These are phyloP conservation scores for Dipteronia sinensis DNA, from an alignment of 345 rosid genomes.

Conservation along the genomic window DNA sequence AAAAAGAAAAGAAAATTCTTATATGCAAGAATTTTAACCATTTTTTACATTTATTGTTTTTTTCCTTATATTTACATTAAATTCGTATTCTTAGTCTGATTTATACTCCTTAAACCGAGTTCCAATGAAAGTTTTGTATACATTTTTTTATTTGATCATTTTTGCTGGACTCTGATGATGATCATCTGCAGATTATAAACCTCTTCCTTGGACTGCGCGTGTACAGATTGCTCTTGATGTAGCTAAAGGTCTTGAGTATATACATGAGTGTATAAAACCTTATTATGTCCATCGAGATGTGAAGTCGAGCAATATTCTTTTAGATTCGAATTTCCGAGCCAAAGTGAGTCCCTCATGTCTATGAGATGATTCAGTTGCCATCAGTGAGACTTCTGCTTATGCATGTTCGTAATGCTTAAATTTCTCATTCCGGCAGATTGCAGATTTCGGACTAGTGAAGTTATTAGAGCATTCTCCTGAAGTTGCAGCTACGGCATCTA, in stretches of 20 bases:
- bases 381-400: neutral
- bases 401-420: neutral
- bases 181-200: constrained; percentile 28
- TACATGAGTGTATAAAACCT: constrained; percentile 37
- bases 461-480: constrained; percentile 37
- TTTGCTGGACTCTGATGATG: neutral
- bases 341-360: constrained; percentile 25
- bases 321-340: constrained; percentile 37
- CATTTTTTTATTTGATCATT: no score
- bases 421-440: constrained; percentile 32
- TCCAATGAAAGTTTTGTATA: no score
- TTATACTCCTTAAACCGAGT: no score
- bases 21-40: no score
- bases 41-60: no score
- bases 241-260: constrained; percentile 46
- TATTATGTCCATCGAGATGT: constrained; percentile 39
- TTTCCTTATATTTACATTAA: no score
- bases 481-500: constrained; percentile 33
- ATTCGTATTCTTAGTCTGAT: no score
- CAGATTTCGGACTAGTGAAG: constrained; percentile 41
- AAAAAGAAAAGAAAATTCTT: no score
- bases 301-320: constrained; percentile 41
- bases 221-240: constrained; percentile 42
- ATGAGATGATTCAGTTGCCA: neutral
- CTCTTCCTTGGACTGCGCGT: constrained; percentile 32